Percentiles rank a stretch among this genome's conserved stretches.
Conservation (phyloP, 768 basidiomycete species). For the Pulveroboletus sp. region DNA sequence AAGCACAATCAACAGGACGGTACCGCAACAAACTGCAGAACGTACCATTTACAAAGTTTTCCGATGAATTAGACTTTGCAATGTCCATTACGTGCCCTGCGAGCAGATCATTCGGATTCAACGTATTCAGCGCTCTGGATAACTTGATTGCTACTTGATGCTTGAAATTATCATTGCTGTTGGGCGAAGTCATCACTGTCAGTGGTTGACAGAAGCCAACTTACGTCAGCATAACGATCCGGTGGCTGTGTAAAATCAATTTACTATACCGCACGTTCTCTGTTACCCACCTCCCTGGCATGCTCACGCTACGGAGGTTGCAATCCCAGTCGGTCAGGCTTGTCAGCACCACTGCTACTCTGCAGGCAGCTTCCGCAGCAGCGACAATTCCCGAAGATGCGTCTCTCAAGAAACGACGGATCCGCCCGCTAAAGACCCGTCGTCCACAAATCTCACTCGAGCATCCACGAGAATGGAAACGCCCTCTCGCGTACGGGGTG, state of each 20-base stretch:
- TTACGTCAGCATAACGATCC: not conserved
- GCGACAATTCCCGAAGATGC: constrained; percentile 2
- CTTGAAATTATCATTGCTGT: not conserved
- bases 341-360: constrained; percentile 3
- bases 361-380: constrained; percentile 8
- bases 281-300: too few species aligned
- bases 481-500: constrained; percentile 57
- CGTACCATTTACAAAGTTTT: too few species aligned
- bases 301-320: constrained; percentile 17
- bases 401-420: constrained; percentile 2
- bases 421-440: constrained; percentile 26
- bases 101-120: too few species aligned
- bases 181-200: not conserved
- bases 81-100: too few species aligned
- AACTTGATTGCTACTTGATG: not conserved
- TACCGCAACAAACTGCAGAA: too few species aligned
- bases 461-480: constrained; percentile 58
- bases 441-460: constrained; percentile 52
- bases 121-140: too few species aligned
- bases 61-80: too few species aligned
- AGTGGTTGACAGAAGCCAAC: not conserved
- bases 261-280: too few species aligned
- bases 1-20: too few species aligned
- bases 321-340: constrained; percentile 6
- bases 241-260: too few species aligned